Evolutionary conservation across 2,329 filamentous ascomycete genomes (phyloP).

Genomic region (Dryadomyces quercivorus): DNA sequence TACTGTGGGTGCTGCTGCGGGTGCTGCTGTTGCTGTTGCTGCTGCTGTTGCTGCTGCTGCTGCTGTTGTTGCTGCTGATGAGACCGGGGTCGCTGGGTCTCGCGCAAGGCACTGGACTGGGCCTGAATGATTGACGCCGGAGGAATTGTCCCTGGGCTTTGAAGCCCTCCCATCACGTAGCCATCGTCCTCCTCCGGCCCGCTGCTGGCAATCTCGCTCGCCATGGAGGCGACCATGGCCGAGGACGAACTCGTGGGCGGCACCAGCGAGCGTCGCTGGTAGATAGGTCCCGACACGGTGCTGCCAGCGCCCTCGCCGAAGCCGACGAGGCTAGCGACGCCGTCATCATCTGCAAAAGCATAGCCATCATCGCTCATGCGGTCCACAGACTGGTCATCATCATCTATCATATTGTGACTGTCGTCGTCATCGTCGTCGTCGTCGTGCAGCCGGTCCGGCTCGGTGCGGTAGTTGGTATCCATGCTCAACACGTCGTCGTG

Average conservation of each 20-base stretch:
- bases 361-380: slow-evolving; percentile 62
- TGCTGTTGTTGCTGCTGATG: slow-evolving; percentile 17
- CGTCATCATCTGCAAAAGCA: slow-evolving; percentile 41
- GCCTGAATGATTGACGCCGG: slow-evolving; percentile 14
- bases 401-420: slow-evolving; percentile 31
- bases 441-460: slow-evolving; percentile 11
- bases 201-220: not conserved
- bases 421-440: slow-evolving; percentile 16
- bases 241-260: slow-evolving; percentile 16
- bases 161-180: not conserved
- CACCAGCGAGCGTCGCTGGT: slow-evolving; percentile 32
- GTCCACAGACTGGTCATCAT: slow-evolving; percentile 37
- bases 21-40: slow-evolving; percentile 10
- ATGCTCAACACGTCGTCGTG: slow-evolving; percentile 62
- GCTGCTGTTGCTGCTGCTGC: slow-evolving; percentile 19
- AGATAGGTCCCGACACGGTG: slow-evolving; percentile 68
- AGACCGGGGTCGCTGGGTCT: slow-evolving; percentile 19
- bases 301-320: slow-evolving; percentile 88
- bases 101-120: slow-evolving; percentile 24
- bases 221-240: slow-evolving; percentile 17
- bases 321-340: slow-evolving; percentile 70
- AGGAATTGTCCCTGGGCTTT: slow-evolving; percentile 25
- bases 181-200: not conserved
- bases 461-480: slow-evolving; percentile 40
- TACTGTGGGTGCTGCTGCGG: slow-evolving; percentile 15